Evolutionary conservation across 306 rosid genomes (phyloP).

Genomic region (Luffa aegyptiaca): DNA sequence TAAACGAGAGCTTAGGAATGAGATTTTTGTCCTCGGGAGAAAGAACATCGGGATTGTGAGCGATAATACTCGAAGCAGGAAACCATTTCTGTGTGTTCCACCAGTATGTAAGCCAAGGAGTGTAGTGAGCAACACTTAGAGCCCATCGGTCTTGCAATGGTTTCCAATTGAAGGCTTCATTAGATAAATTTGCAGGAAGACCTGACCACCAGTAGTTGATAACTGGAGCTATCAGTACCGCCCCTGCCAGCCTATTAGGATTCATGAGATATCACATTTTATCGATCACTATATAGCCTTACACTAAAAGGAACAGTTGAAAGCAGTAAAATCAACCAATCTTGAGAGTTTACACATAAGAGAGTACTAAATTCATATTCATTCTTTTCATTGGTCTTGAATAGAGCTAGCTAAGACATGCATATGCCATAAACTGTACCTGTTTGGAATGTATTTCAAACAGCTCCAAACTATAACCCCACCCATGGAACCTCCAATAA

Average conservation of each 20-base stretch:
- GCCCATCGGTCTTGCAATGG: constrained; percentile 56
- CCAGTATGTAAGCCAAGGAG: constrained; percentile 83
- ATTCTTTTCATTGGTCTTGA: neutral
- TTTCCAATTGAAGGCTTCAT: constrained; percentile 27
- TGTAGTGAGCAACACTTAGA: constrained; percentile 56
- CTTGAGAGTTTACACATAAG: neutral
- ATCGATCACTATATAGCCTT: neutral
- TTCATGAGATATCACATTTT: neutral
- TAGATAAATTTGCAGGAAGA: constrained; percentile 53
- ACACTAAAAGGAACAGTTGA: neutral
- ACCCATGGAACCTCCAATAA: constrained; percentile 68
- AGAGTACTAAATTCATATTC: neutral
- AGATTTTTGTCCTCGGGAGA: constrained; percentile 35
- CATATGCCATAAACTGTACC: constrained; percentile 28
- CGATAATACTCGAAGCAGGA: constrained; percentile 25
- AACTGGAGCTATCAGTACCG: constrained; percentile 56
- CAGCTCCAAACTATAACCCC: constrained; percentile 71
- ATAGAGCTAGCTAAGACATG: neutral
- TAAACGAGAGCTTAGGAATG: neutral
- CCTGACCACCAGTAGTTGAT: constrained; percentile 79
- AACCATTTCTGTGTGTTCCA: constrained; percentile 89
- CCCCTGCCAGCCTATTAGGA: constrained; percentile 62
- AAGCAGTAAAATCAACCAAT: neutral
- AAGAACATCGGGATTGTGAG: constrained; percentile 18
- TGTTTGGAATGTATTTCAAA: constrained; percentile 73